Evolutionary conservation across 805 yeast species (phyloP).

Genomic region (Kluyveromyces dobzhanskii): DNA sequence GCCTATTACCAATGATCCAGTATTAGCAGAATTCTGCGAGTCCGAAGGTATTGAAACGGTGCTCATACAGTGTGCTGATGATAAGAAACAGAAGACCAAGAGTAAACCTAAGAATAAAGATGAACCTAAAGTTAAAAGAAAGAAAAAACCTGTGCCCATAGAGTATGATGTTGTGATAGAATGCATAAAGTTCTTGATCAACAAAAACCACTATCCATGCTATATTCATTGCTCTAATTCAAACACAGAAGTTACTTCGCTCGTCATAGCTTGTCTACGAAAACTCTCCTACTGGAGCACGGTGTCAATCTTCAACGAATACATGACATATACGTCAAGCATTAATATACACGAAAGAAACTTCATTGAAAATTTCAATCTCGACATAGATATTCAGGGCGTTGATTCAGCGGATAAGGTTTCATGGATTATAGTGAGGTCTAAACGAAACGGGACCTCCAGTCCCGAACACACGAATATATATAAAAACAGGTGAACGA

Average conservation of each 20-base stretch:
- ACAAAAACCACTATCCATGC: conserved; percentile 54
- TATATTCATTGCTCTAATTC: conserved; percentile 79
- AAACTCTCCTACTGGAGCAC: conserved; percentile 82
- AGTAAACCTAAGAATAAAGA: conserved; percentile 14
- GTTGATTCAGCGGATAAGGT: conserved; percentile 22
- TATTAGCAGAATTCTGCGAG: conserved; percentile 43
- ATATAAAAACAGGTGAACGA: not conserved
- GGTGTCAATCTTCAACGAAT: conserved; percentile 81
- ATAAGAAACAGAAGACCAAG: conserved; percentile 16
- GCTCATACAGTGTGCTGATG: conserved; percentile 58
- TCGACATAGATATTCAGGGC: conserved; percentile 49
- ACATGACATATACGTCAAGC: conserved; percentile 63
- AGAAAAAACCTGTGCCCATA: conserved; percentile 77
- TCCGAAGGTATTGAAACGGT: conserved; percentile 48
- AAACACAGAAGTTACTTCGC: conserved; percentile 81
- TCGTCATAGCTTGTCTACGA: conserved; percentile 79
- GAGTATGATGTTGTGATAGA: conserved; percentile 52
- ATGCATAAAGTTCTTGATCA: conserved; percentile 55
- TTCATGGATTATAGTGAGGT: conserved; percentile 27
- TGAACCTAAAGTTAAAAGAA: conserved; percentile 50
- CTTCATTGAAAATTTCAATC: conserved; percentile 74
- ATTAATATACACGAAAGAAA: conserved; percentile 75
- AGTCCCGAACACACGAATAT: not conserved
- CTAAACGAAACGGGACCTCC: not conserved
- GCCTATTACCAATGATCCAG: conserved; percentile 53